phyloP scores from a whole-genome alignment of 2,329 filamentous ascomycete genomes.

The Xylariaceae sp. region DNA sequence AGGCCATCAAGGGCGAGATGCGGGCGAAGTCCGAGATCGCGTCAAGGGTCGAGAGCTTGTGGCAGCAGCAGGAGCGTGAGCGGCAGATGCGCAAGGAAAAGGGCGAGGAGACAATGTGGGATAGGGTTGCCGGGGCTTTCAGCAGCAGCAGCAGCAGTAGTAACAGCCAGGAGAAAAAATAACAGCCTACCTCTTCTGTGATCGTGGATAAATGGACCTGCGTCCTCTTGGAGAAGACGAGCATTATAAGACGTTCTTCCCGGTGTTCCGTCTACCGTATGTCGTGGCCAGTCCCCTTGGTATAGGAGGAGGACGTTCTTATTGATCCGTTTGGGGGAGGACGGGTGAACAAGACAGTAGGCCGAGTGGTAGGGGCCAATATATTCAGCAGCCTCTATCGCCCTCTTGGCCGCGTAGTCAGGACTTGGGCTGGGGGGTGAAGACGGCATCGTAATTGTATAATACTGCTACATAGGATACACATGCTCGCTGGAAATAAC shows the following conservation, averaged over 20 bases:
- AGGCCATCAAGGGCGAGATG: slow-evolving; percentile 57
- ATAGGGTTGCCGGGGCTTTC: slow-evolving; percentile 35
- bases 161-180: slow-evolving; percentile 18
- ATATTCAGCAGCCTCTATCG: no score
- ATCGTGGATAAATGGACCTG: neutral
- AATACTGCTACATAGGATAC: no score
- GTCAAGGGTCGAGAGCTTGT: slow-evolving; percentile 47
- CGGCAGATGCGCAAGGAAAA: slow-evolving; percentile 51
- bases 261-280: neutral
- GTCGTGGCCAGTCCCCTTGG: neutral
- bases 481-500: no score
- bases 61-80: slow-evolving; percentile 50
- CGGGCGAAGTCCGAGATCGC: slow-evolving; percentile 56
- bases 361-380: no score
- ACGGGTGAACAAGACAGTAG: no score
- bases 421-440: no score
- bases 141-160: slow-evolving; percentile 1
- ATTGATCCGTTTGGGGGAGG: no score
- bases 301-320: neutral
- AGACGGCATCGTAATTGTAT: no score
- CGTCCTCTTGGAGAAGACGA: neutral
- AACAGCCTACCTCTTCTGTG: neutral
- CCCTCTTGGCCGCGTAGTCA: no score
- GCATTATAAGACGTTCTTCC: neutral
- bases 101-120: slow-evolving; percentile 43